Percentiles rank a stretch among this genome's conserved stretches.
These are phyloP conservation scores for Euphorbia tirucalli DNA, from an alignment of 345 rosid species.

Conservation along the genomic window DNA sequence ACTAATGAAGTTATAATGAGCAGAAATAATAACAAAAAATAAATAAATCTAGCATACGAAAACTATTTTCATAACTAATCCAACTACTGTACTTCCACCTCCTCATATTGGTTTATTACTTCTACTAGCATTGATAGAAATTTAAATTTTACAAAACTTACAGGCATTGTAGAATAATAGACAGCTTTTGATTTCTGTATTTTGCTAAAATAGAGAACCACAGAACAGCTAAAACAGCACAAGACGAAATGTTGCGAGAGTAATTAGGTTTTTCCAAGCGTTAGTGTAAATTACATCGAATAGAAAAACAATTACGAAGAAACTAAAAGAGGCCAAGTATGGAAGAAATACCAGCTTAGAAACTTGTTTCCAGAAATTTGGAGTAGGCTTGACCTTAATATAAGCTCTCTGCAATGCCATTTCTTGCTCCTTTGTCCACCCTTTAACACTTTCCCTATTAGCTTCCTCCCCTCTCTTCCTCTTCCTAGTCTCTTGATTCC, in stretches of 20 bases:
- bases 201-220: neutral
- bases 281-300: neutral
- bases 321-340: neutral
- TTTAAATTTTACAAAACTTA: neutral
- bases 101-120: neutral
- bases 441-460: constrained; percentile 19
- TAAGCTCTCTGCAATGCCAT: constrained; percentile 74
- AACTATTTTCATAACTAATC: no score
- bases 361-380: constrained; percentile 77
- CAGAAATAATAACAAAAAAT: no score
- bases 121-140: neutral
- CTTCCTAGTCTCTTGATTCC: constrained; percentile 9
- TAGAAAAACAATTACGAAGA: neutral
- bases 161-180: neutral
- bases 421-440: constrained; percentile 76
- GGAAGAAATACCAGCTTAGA: constrained; percentile 54
- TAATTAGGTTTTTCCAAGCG: neutral
- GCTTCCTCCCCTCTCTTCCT: constrained; percentile 16
- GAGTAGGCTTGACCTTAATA: constrained; percentile 61
- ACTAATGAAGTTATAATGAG: no score
- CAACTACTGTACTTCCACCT: neutral
- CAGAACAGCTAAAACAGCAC: neutral
- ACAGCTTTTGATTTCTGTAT: neutral
- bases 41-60: no score
- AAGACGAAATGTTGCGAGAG: neutral